Base-by-base conservation (phyloP, 176 grass and related monocot genomes). In the Zoysia japonica region DNA sequence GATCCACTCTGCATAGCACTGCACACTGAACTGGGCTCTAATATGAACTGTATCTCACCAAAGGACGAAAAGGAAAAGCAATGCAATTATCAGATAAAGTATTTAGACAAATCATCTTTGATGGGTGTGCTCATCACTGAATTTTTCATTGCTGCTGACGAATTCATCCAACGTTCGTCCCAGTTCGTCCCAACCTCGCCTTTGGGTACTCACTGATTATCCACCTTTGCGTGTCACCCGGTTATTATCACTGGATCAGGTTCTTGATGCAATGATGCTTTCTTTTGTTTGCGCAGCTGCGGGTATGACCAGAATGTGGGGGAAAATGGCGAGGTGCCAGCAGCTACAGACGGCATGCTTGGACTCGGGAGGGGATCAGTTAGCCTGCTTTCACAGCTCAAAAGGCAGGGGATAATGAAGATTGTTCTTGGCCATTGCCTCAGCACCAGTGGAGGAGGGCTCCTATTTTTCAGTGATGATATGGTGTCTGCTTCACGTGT, bases 381-480 rank as follows among this genome's bases (percentile, higher is more conserved):
- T 49, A 81, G 92, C 75, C 70, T 97, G 16, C 51, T 94, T 47
- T 97, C 87, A 41, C 92, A 97, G 82, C 72, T 97, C 46, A 97
- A 90, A 66, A 83, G 90, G 74, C 89, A 90, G 71, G 95, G 95
- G 67, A 72, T 92, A 78, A 90, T 83, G 78, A 93, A 89, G 71
- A 97, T 92, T 71, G 92, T 94, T 15, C 14, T 97, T 65, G 95
- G 92, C 14, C 95, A 97, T 69, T 97, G 95, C 49, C 86, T 97
- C 42, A 86, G 95, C 60, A 74, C 85, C 0, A 94, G 72, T 9
- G 89, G 87, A 46, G 91, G 91, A 14, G 95, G 95, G 3, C 87
- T 90, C 70, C 87, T 97, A 74, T 94, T 97, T 83, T 94, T 94
- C 20, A 92, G 95, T 10, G 95, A 97, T 59, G 95, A 90, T 87